phyloP scores from a whole-genome alignment of 1,139 yeast species.

The Groenewaldozyma auringiensis region DNA sequence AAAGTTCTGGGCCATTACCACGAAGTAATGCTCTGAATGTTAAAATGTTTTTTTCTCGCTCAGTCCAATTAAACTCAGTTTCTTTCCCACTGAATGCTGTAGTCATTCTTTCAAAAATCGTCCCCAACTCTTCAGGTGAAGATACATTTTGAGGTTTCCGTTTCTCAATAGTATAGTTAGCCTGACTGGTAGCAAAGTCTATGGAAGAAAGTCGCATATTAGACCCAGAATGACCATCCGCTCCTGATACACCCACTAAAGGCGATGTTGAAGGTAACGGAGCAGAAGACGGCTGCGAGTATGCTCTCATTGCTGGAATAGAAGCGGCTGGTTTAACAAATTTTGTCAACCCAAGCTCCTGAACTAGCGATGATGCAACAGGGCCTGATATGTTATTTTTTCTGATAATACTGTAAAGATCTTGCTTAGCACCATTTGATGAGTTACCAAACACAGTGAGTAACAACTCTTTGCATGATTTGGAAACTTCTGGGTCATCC shows the following conservation, averaged over 20 bases:
- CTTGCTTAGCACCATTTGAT: conserved; percentile 38
- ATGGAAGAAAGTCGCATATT: conserved; percentile 11
- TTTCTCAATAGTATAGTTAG: conserved; percentile 29
- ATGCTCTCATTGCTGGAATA: neutral
- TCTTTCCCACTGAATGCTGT: conserved; percentile 64
- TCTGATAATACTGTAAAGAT: conserved; percentile 42
- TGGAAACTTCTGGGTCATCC: conserved; percentile 31
- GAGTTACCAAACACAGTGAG: conserved; percentile 38
- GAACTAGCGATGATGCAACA: conserved; percentile 10
- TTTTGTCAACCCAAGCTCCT: conserved; percentile 13
- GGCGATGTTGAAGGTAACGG: neutral
- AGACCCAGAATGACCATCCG: neutral
- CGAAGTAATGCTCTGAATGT: conserved; percentile 53
- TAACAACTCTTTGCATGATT: conserved; percentile 33
- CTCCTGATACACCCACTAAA: too few species aligned
- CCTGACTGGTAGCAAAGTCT: conserved; percentile 20
- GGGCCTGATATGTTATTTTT: conserved; percentile 8
- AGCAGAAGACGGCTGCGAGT: neutral
- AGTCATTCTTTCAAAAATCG: conserved; percentile 34
- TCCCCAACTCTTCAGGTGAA: conserved; percentile 32
- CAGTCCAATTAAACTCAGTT: conserved; percentile 80
- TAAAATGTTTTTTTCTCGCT: conserved; percentile 56
- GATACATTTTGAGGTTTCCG: conserved; percentile 24
- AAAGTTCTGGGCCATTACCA: conserved; percentile 44
- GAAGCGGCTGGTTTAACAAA: neutral